Percentiles rank a stretch among this genome's conserved stretches.
These are phyloP conservation scores for Alternaria sp. DNA, from an alignment of 2,329 filamentous ascomycete species.

Conservation along the genomic window DNA sequence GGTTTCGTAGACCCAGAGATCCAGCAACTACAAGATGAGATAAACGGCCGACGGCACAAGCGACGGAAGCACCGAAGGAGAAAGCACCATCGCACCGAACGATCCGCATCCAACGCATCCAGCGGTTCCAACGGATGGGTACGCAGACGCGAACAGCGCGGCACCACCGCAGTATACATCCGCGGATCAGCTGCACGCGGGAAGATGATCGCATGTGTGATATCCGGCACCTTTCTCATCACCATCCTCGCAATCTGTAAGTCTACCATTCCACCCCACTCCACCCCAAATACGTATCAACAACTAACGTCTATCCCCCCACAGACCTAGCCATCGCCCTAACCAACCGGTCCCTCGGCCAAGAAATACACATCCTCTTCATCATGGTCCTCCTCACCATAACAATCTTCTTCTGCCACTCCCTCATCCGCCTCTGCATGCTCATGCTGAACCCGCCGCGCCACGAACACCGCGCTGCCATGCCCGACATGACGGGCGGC, in stretches of 20 bases:
- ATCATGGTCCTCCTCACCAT: slow-evolving; percentile 77
- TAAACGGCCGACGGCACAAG: slow-evolving; percentile 46
- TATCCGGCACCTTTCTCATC: slow-evolving; percentile 69
- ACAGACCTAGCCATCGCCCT: slow-evolving; percentile 76
- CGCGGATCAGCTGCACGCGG: slow-evolving; percentile 37
- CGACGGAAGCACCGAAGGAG: slow-evolving; percentile 43
- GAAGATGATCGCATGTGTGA: slow-evolving; percentile 57
- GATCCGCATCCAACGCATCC: slow-evolving; percentile 6
- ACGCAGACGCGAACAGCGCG: slow-evolving; percentile 28
- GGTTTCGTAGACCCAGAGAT: slow-evolving; percentile 58
- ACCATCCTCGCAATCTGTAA: slow-evolving; percentile 70
- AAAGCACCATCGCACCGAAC: slow-evolving; percentile 31
- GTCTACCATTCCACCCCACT: slow-evolving; percentile 39
- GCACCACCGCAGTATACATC: slow-evolving; percentile 23
- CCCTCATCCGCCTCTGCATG: slow-evolving; percentile 75
- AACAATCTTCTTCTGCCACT: slow-evolving; percentile 81
- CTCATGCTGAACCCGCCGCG: slow-evolving; percentile 59
- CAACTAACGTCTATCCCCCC: not conserved
- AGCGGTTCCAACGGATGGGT: slow-evolving; percentile 31
- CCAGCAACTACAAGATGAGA: slow-evolving; percentile 55
- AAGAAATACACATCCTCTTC: slow-evolving; percentile 79
- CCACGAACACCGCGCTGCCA: slow-evolving; percentile 32
- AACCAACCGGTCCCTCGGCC: slow-evolving; percentile 66
- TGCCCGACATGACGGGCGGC: slow-evolving; percentile 60
- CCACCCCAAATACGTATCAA: not conserved